Base-by-base conservation (phyloP, 257 asterid genomes). In the Jacaranda mimosifolia region DNA sequence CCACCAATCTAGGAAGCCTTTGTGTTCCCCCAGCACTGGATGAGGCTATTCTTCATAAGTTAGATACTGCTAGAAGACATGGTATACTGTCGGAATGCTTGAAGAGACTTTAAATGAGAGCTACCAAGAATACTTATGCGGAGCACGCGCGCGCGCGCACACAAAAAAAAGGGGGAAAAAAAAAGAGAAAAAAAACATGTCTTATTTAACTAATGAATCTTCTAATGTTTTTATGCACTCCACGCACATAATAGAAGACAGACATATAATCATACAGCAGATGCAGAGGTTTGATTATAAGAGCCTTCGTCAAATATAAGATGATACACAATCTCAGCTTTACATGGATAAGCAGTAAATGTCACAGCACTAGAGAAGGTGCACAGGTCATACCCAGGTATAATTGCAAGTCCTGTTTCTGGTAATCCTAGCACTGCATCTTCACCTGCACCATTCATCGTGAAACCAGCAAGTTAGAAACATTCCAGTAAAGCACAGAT, bases 21-120 rank as follows among this genome's bases (percentile, higher is more conserved):
- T 87, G 97, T n/a, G 99, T 90, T 55, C 98, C 98, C 72, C 99
- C 98, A 32, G 99, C 98, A 83, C 96, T 94, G 89, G n/a, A 82
- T 81, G 83, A 66, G 68, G 81, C 65, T 63, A 19, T 19, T 58
- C 63, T 58, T 74, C 59, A 58, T 70, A 75, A 57, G 64, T 66
- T 58, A 81, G 81, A 78, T 6, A 59, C 73, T 38, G 19, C 42
- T 58, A 63, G 39, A 75, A 68, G 52, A 74, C 9, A 62, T 49
- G 75, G 64, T 49, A 39, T 38, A 18, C 15, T 64, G 42, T 46
- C 53, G 18, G 64, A 71, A 21, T 48, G 38, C 72, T 73, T 69
- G 72, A 75, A 68, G 68, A 49, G 49, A 59, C 51, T 40, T 36
- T 38, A 80, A 73, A 80, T 40, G 15, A 39, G 13, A 65, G 83